Base-by-base conservation (phyloP, 306 rosid genomes). In the Citrullus mucosospermus region DNA sequence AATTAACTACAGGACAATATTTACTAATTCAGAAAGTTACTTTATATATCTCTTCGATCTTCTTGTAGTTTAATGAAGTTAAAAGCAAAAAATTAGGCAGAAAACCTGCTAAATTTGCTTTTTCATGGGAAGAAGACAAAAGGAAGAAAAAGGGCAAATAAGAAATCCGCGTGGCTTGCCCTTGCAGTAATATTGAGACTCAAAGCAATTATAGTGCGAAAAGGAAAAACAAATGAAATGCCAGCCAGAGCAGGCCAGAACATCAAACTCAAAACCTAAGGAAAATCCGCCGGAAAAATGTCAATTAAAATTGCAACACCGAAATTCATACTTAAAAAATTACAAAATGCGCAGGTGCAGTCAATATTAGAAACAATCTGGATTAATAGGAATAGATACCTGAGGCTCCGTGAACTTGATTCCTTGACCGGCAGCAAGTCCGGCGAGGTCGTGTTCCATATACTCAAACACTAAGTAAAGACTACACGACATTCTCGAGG, bases 361-460 rank as follows among this genome's bases (percentile, higher is more conserved):
- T 41, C 83, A 18, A 41, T 20, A 81, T 38, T 71, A 8, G 80
- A 70, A 57, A 60, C 48, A 62, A 68, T 78, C 78, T 20, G 78
- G 55, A 50, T 57, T 51, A 28, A 81, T 6, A 13, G 78, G 72
- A 48, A 71, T 46, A 28, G 15, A 28, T 81, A 95, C 99, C 99
- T 95, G 97, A 80, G 97, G 81, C 82, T 92, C 97, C 30, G 93
- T 89, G 89, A 95, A 95, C 86, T 90, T 91, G 68, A 91, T 88
- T 78, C 88, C 97, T 36, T 91, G 89, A 8, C 90, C 81, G 50
- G 99, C 93, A 0, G 92, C 91, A 15, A 95, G 99, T 4, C 99
- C 99, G 2, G 99, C 90, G 62, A 95, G 99, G 88, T 95, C 99
- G 75, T 95, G 99, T 83, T 92, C 99, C 99, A 95, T 95, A 80